Conservation (phyloP, 192 early-diverging fungal species). For the Endogone sp. region DNA sequence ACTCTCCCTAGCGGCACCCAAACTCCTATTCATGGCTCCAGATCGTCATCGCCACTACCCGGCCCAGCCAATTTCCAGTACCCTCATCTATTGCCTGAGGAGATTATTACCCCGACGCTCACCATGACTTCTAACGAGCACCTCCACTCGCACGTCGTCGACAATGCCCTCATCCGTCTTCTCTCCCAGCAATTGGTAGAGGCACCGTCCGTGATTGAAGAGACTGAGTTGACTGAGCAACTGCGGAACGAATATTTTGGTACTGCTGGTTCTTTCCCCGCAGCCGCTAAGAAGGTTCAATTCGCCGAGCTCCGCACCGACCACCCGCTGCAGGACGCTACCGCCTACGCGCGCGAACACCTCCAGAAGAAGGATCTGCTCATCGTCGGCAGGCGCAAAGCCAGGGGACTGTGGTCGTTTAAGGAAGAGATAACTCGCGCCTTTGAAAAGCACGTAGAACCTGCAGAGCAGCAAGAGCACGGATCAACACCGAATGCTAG, state of each 20-base stretch:
- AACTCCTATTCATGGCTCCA: not conserved
- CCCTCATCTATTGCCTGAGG: too few species aligned
- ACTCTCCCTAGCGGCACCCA: not conserved
- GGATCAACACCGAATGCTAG: conserved; percentile 12
- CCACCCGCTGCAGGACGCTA: not conserved
- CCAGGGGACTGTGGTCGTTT: conserved; percentile 22
- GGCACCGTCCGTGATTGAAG: not conserved
- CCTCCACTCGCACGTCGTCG: not conserved
- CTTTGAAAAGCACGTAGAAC: not conserved
- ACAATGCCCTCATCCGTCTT: not conserved
- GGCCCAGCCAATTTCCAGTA: too few species aligned
- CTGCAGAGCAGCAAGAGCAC: conserved; percentile 22
- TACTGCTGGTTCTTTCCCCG: not conserved
- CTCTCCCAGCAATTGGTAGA: not conserved
- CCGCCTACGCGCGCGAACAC: not conserved
- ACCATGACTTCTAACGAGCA: not conserved
- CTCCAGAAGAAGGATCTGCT: conserved; percentile 22
- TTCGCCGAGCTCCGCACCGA: not conserved
- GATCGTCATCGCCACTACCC: not conserved
- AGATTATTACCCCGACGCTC: not conserved
- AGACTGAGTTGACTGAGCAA: not conserved
- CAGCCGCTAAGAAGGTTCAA: not conserved
- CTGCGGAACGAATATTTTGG: not conserved
- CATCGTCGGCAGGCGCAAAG: conserved; percentile 30
- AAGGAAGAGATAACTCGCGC: not conserved